Base-by-base conservation (phyloP, 177 flowering plant species). In the Vitis hybrid region DNA sequence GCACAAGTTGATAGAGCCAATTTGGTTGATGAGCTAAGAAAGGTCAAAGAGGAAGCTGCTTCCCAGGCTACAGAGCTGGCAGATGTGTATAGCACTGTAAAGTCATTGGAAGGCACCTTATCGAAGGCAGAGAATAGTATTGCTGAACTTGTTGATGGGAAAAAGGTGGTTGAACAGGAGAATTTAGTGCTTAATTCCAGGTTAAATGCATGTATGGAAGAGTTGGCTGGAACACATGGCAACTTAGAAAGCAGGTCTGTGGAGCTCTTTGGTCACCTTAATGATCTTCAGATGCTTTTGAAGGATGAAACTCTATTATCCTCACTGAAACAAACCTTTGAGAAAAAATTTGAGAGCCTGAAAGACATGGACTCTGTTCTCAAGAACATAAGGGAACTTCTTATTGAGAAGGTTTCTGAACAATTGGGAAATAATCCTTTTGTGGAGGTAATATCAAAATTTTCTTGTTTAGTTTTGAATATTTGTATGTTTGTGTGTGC, bases 181-280 rank as follows among this genome's bases (percentile, higher is more conserved):
- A 74, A 82, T 58, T 58, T 69, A 17, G 55, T 80, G 10, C 80
- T 94, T 3, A 86, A 75, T 55, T 77, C 89, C 44, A 88, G 86
- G 81, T 76, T 93, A 65, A 80, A 74, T 73, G 81, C 86, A 69
- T 84, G 90, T 75, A 76, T 84, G 87, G 92, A 86, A 78, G 89
- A 87, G 67, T 73, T 88, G 75, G 77, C 89, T 68, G 92, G 86
- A 81, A 80, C 79, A n/a, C 87, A 73, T 80, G 92, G 87, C 58
- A 89, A 75, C 77, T 64, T 85, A 50, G 82, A 86, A 62, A 89
- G 74, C 79, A 81, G 83, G 83, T 83, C 86, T 67, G 55, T 78
- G 11, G 90, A 91, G 85, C 79, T 95, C 54, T 71, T 76, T 65
- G 76, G 76, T 59, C 83, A 83, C 57, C 77, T 90, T 58, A 80